Evolutionary conservation across 805 yeast species (phyloP), one percentile per base, ranked within the genome.

Genomic region (Candida nitratophila): DNA sequence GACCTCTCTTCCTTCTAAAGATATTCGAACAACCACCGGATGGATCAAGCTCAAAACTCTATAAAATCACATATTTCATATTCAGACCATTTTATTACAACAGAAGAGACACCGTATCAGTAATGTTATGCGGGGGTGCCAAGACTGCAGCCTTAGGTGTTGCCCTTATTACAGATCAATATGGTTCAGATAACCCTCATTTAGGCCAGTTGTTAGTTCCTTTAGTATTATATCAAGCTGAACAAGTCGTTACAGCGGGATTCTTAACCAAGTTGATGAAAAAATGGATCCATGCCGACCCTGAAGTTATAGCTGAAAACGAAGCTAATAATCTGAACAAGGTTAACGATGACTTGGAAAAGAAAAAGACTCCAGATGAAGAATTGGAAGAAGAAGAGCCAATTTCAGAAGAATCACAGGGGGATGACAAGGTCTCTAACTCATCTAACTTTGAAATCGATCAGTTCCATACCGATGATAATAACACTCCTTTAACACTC

Each of bases 131-230:
- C 63, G 96, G 95, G 11, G 91, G 95, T 5, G 96, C 96, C 2
- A 89, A 88, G 61, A 88, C 96, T 1, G 96, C 95, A 0, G 96
- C 96, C 0, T 68, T 88, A 42, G 96, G 96, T 32, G 95, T 88
- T 4, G 84, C 95, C 1, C 68, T 88, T 41, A 71, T 84, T n/a
- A 71, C 89, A 1, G 50, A 67, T 0, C 66, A 62, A 45, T 88
- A 86, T 59, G 95, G 95, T 15, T 63, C 76, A 5, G 55, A 71
- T 38, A 77, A 75, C 52, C 68, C 73, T 10, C 69, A 78, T 51
- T 65, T 87, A 49, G 96, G 96, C 16, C 74, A 76, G 42, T 63
- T 89, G 35, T 66, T 89, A 36, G 89, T 86, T 16, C 91, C 96
- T 0, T 70, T 89, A 56, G 96, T 89, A 8, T 67, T 89, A 44